Evolutionary conservation across 2,329 filamentous ascomycete genomes (phyloP), one percentile per base, ranked within the genome.

Genomic region (Verticillium longisporum): DNA sequence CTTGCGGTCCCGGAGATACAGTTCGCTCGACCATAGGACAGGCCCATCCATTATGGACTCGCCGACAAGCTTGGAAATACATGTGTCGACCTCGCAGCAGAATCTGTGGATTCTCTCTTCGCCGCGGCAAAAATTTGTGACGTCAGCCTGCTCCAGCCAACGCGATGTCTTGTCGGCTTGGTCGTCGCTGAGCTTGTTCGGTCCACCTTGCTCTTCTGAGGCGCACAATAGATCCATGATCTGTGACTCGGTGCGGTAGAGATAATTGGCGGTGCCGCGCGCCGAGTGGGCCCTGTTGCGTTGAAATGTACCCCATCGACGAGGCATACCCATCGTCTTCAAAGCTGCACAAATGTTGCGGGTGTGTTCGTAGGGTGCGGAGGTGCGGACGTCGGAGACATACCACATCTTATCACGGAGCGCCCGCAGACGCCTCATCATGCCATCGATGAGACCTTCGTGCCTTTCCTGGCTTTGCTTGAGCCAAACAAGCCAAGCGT

Each of bases 321-420:
- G 81, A 64, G 86, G 81, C 74, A 86, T 78, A 63, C 88, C 90
- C 95, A 99, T 98, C 7, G 90, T 92, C 74, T 95, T 96, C 57
- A 99, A 78, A 4, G 94, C 95, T 62, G 90, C 84, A 6, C 92
- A 91, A 56, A 98, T 88, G 65, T 94, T 91, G 62, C 88, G 88
- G 45, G 91, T 92, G 67, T 96, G 89, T 63, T 95, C 91, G 69
- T 97, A 98, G 10, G 88, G 86, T 57, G 88, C 90, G 3, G 95
- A 97, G 68, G 94, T 93, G 64, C 91, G 89, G 33, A 98, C 93
- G 72, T 97, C 92, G 1, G 91, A 94, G 63, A 95, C 90, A 72
- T 96, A 99, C 95, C 95, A 99, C 91, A 98, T 97, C 80, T 98
- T 98, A 72, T 97, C 91, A 53, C 95, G 86, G 45, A 97, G 81